A percentile compares a stretch with the other conserved stretches of the same genome.
Evolutionary conservation across 2,329 filamentous ascomycete genomes (phyloP).

Genomic region (Cercospora berteroae): DNA sequence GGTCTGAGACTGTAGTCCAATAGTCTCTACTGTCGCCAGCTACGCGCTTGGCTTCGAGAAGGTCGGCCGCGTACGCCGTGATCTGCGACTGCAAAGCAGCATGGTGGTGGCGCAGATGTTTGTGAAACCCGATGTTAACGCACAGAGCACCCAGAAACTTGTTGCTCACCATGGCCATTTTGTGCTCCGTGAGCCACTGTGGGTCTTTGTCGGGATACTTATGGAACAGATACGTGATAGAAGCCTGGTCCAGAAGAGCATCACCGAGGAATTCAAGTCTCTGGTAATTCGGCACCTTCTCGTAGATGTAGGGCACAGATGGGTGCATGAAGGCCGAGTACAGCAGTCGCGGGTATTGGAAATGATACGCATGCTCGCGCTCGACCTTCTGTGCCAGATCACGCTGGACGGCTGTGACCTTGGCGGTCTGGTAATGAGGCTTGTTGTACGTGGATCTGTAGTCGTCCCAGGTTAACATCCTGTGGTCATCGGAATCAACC

Average conservation of each 20-base stretch:
- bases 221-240: conserved; percentile 78
- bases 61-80: conserved; percentile 55
- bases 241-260: conserved; percentile 79
- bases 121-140: conserved; percentile 74
- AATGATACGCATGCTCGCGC: conserved; percentile 60
- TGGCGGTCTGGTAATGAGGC: conserved; percentile 67
- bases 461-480: conserved; percentile 66
- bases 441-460: conserved; percentile 68
- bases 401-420: conserved; percentile 63
- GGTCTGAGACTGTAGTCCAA: conserved; percentile 63
- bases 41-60: conserved; percentile 54
- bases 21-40: conserved; percentile 60
- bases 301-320: conserved; percentile 71
- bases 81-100: conserved; percentile 54
- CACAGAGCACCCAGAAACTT: conserved; percentile 84
- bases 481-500: conserved; percentile 68
- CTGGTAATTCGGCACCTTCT: conserved; percentile 83
- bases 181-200: conserved; percentile 97
- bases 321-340: conserved; percentile 86
- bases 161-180: conserved; percentile 99
- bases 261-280: conserved; percentile 91
- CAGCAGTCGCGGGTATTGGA: conserved; percentile 72
- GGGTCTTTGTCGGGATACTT: conserved; percentile 76
- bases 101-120: conserved; percentile 59
- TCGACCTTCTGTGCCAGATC: conserved; percentile 67